phyloP scores from a whole-genome alignment of 495 filamentous ascomycete species.

The Cenococcum geophilum region DNA sequence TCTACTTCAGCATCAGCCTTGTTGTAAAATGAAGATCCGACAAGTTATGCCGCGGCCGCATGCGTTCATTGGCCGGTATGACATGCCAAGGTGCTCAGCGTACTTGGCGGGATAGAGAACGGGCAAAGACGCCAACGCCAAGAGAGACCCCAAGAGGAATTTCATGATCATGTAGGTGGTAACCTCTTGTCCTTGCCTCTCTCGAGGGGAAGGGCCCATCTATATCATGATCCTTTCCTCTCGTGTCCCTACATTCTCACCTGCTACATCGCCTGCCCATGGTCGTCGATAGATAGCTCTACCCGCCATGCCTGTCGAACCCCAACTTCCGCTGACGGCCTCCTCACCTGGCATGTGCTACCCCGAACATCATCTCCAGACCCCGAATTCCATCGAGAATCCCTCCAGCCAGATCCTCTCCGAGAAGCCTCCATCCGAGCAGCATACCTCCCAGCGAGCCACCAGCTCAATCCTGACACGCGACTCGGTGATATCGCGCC shows the following conservation, averaged over 20 bases:
- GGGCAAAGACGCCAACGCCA: background rate
- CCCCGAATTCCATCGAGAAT: background rate
- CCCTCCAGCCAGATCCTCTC: background rate
- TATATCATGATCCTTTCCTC: slow-evolving; percentile 29
- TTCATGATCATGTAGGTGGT: slow-evolving; percentile 22
- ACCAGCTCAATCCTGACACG: slow-evolving; percentile 7
- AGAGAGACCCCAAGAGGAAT: slow-evolving; percentile 3
- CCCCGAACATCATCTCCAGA: slow-evolving; percentile 13
- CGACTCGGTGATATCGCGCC: slow-evolving; percentile 28
- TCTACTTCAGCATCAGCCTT: slow-evolving; percentile 11
- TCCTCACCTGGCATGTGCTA: slow-evolving; percentile 13
- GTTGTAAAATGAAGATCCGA: background rate
- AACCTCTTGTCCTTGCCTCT: slow-evolving; percentile 27
- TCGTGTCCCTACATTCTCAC: background rate
- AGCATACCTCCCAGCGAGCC: slow-evolving; percentile 2
- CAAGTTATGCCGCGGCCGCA: background rate
- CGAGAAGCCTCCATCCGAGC: background rate
- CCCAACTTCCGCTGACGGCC: slow-evolving; percentile 23
- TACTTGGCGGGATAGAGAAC: background rate
- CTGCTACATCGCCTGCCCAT: slow-evolving; percentile 9
- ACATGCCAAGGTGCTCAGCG: slow-evolving; percentile 3
- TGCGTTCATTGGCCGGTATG: slow-evolving; percentile 7
- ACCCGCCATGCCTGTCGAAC: slow-evolving; percentile 20
- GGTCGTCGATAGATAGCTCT: slow-evolving; percentile 15
- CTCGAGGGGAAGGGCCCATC: slow-evolving; percentile 19